phyloP scores from a whole-genome alignment of 2,329 filamentous ascomycete species.

The Fonsecaea erecta region DNA sequence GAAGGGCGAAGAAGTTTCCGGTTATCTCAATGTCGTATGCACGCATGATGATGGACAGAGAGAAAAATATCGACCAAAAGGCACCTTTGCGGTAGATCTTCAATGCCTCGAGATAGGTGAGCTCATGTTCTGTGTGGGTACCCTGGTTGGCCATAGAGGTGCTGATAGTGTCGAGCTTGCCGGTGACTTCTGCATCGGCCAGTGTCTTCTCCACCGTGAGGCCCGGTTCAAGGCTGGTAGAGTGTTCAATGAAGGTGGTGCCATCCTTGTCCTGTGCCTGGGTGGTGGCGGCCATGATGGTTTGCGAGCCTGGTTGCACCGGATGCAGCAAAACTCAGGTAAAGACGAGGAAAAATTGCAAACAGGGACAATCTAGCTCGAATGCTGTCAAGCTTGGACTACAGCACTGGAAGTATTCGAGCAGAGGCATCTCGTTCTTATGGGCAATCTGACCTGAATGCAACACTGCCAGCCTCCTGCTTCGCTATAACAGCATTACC shows the following conservation, averaged over 20 bases:
- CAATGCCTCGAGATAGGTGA: constrained; percentile 7
- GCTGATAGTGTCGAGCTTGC: constrained; percentile 3
- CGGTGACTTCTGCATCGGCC: neutral
- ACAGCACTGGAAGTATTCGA: neutral
- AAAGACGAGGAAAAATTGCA: neutral
- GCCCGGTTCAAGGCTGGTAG: neutral
- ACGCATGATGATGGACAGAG: constrained; percentile 37
- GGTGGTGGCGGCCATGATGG: neutral
- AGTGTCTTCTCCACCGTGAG: constrained; percentile 41
- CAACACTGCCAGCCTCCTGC: neutral
- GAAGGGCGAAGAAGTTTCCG: constrained; percentile 39
- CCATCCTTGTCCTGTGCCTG: constrained; percentile 1
- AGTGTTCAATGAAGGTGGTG: constrained; percentile 1
- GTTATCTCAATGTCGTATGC: constrained; percentile 39
- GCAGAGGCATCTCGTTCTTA: neutral
- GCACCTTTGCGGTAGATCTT: neutral
- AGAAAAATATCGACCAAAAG: constrained; percentile 38
- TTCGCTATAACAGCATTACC: neutral
- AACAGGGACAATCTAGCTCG: neutral
- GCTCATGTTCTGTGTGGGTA: constrained; percentile 6
- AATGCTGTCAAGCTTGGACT: neutral
- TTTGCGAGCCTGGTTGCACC: neutral
- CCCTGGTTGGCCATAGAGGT: neutral
- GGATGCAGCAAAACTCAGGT: neutral
- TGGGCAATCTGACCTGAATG: neutral